A percentile compares a stretch with the other conserved stretches of the same genome.
phyloP scores from a whole-genome alignment of 2,329 filamentous ascomycete genomes.

The Fusarium napiforme region DNA sequence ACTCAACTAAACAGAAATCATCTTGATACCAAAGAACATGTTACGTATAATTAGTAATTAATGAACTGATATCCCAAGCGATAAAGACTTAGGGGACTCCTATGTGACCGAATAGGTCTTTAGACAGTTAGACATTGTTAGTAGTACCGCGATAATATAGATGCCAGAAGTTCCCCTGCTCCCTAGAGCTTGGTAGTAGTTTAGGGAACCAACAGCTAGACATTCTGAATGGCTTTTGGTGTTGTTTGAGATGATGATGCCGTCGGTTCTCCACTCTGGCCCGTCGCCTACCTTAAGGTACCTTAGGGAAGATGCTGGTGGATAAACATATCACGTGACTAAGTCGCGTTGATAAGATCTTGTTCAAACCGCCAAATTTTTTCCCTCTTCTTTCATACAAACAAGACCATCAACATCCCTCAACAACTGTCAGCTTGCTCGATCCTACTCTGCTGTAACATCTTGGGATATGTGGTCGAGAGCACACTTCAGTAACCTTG shows the following conservation, averaged over 20 bases:
- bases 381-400: constrained; percentile 49
- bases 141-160: background rate
- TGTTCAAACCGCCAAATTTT: constrained; percentile 24
- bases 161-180: background rate
- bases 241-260: background rate
- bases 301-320: background rate
- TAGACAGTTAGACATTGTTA: background rate
- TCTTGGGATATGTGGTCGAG: constrained; percentile 67
- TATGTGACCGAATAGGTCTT: background rate
- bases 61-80: background rate
- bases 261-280: background rate
- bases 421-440: constrained; percentile 54
- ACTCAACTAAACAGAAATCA: background rate
- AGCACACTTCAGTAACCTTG: constrained; percentile 65
- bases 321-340: constrained; percentile 40
- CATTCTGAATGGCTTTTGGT: background rate
- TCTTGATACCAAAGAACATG: background rate
- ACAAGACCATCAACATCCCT: constrained; percentile 56
- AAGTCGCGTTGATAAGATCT: constrained; percentile 26
- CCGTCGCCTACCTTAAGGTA: background rate
- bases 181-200: background rate
- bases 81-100: background rate
- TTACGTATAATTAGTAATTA: background rate
- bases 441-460: constrained; percentile 57
- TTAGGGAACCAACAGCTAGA: background rate